phyloP scores from a whole-genome alignment of 1,139 yeast genomes.

The Zygosaccharomyces pseudobailii region DNA sequence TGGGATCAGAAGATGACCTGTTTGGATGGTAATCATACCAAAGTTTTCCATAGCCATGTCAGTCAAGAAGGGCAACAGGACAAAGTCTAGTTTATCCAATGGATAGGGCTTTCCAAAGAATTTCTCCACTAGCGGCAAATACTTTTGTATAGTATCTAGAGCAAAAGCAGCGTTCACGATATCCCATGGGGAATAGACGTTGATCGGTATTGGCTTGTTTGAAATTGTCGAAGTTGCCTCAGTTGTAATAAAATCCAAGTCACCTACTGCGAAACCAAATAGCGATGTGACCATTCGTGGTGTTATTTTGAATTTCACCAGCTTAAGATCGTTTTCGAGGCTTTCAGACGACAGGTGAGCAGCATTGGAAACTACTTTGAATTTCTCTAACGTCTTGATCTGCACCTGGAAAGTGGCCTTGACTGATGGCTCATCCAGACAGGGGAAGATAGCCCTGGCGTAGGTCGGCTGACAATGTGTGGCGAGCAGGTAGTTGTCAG shows the following conservation, averaged over 20 bases:
- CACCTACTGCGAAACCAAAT: conserved; percentile 65
- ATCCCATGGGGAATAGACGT: conserved; percentile 52
- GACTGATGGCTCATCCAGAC: conserved; percentile 55
- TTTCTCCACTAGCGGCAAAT: conserved; percentile 43
- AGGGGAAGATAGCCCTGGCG: conserved; percentile 59
- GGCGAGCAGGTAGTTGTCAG: conserved; percentile 50
- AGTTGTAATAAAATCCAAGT: conserved; percentile 48
- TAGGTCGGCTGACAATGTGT: conserved; percentile 69
- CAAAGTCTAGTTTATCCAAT: conserved; percentile 56
- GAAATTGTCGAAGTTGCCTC: conserved; percentile 22
- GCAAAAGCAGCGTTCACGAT: conserved; percentile 44
- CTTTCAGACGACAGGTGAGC: conserved; percentile 15
- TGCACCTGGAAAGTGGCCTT: conserved; percentile 50
- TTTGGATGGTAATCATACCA: conserved; percentile 59
- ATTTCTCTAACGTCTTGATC: conserved; percentile 42
- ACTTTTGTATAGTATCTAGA: conserved; percentile 42
- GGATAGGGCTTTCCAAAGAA: conserved; percentile 48
- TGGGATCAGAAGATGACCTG: conserved; percentile 45
- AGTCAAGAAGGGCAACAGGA: conserved; percentile 61
- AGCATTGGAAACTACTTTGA: conserved; percentile 50
- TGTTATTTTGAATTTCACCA: conserved; percentile 45
- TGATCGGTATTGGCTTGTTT: conserved; percentile 39
- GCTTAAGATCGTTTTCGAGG: conserved; percentile 19
- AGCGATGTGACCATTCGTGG: conserved; percentile 58
- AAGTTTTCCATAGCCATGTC: conserved; percentile 82